Conservation (phyloP, 2,329 filamentous ascomycete species). For the Phyllosticta citribraziliensis region DNA sequence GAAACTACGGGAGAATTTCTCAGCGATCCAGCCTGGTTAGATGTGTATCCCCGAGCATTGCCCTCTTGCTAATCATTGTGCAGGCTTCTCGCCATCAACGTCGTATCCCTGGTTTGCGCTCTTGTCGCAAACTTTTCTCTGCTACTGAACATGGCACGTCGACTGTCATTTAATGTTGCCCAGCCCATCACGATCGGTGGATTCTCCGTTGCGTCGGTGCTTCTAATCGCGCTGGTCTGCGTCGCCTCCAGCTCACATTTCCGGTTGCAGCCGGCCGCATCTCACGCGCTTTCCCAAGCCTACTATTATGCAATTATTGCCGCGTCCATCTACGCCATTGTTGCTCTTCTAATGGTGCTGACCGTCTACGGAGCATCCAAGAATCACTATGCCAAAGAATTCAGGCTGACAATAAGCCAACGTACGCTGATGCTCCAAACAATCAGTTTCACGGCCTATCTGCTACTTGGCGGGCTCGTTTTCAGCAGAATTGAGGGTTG, state of each 20-base stretch:
- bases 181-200: slow-evolving; percentile 52
- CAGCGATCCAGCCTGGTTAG: slow-evolving; percentile 44
- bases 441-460: slow-evolving; percentile 39
- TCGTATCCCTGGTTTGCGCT: slow-evolving; percentile 44
- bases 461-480: slow-evolving; percentile 38
- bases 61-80: neutral
- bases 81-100: slow-evolving; percentile 46
- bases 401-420: slow-evolving; percentile 46
- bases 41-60: slow-evolving; percentile 3
- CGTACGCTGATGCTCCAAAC: slow-evolving; percentile 47
- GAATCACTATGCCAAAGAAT: slow-evolving; percentile 46
- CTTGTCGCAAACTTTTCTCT: slow-evolving; percentile 45
- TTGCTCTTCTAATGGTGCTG: slow-evolving; percentile 44
- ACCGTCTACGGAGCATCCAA: slow-evolving; percentile 47
- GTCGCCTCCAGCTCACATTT: slow-evolving; percentile 37
- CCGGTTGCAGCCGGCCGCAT: slow-evolving; percentile 30
- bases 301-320: slow-evolving; percentile 54
- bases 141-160: slow-evolving; percentile 50
- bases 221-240: slow-evolving; percentile 44
- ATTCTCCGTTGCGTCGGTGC: slow-evolving; percentile 45
- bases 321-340: slow-evolving; percentile 46
- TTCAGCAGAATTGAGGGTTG: slow-evolving; percentile 43
- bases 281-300: slow-evolving; percentile 44
- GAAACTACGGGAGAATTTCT: slow-evolving; percentile 38
- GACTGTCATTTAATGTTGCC: slow-evolving; percentile 44